These are phyloP conservation scores for Arabidopsis hybrid DNA, from an alignment of 441 rosid species.

Conservation along the genomic window DNA sequence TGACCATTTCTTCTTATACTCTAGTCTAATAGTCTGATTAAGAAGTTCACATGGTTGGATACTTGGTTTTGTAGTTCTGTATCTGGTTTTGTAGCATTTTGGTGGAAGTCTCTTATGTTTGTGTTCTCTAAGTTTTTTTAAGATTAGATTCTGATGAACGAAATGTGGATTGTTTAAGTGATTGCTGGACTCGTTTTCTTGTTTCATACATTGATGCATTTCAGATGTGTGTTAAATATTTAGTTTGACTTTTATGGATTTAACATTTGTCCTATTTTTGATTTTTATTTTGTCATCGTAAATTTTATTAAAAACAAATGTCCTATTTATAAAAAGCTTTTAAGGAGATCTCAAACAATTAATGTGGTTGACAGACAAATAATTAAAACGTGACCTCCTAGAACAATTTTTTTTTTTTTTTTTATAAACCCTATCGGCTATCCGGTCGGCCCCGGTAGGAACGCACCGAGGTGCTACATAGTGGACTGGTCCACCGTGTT, in stretches of 20 bases:
- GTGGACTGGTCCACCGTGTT: no score
- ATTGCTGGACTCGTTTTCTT: neutral
- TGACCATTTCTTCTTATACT: neutral
- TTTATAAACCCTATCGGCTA: no score
- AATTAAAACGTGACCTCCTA: conserved; percentile 7
- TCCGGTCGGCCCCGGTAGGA: no score
- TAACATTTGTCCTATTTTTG: neutral
- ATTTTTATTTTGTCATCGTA: no score
- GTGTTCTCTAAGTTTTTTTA: neutral
- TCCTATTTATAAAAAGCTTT: neutral
- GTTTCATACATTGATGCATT: neutral
- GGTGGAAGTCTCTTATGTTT: neutral
- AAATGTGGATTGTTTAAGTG: neutral
- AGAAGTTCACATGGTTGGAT: neutral
- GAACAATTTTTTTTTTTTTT: no score
- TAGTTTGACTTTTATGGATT: neutral
- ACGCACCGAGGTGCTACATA: no score
- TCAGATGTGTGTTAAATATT: neutral
- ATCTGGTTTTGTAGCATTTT: neutral
- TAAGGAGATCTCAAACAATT: conserved; percentile 14
- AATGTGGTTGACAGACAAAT: neutral
- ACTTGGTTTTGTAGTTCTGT: no score
- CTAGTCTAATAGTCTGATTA: no score
- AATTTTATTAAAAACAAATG: neutral
- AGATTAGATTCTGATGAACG: neutral